phyloP scores from a whole-genome alignment of 768 basidiomycete genomes.

The Termitomyces sp. region DNA sequence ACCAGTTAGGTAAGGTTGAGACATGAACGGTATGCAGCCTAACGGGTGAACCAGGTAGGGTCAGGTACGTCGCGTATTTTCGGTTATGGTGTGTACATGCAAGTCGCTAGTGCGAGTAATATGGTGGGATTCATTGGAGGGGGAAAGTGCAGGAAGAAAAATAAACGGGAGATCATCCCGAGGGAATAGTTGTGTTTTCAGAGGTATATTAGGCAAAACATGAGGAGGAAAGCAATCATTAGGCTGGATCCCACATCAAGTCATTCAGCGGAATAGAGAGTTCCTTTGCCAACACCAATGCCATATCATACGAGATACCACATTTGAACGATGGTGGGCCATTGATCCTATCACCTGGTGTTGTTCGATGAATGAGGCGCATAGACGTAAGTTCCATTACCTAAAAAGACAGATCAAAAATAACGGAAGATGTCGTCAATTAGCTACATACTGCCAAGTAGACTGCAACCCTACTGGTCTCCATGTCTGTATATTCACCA shows the following conservation, averaged over 20 bases:
- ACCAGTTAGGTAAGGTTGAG: background rate
- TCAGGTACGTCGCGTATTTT: background rate
- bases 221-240: background rate
- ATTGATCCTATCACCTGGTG: conserved; percentile 56
- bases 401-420: conserved; percentile 28
- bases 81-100: background rate
- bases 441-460: conserved; percentile 46
- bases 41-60: background rate
- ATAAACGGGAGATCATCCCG: too few species aligned
- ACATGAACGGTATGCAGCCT: background rate
- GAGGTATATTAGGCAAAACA: too few species aligned
- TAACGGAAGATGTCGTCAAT: background rate
- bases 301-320: conserved; percentile 56
- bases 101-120: too few species aligned
- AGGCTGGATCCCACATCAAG: conserved; percentile 60
- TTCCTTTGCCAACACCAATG: conserved; percentile 50
- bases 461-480: conserved; percentile 58
- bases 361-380: conserved; percentile 62
- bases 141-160: too few species aligned
- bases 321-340: conserved; percentile 71
- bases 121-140: too few species aligned
- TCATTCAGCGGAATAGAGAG: conserved; percentile 57
- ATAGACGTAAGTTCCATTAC: conserved; percentile 59
- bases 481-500: conserved; percentile 74
- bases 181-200: too few species aligned